Conservation (phyloP, 2,329 filamentous ascomycete genomes). For the Aspergillus sp. region DNA sequence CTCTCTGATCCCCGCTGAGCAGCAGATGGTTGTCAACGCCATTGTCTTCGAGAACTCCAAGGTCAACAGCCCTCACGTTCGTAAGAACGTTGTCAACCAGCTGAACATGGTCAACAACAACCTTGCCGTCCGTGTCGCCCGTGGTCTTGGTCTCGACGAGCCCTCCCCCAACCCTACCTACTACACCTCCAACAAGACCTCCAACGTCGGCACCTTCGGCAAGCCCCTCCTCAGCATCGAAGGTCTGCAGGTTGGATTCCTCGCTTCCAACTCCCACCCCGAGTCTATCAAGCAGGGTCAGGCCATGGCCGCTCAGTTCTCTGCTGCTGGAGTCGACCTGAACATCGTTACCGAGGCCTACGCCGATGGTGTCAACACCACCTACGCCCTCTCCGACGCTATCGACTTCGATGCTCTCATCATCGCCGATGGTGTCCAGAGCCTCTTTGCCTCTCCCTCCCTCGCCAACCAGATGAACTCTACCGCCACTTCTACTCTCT, state of each 20-base stretch:
- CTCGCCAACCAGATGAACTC: constrained; percentile 28
- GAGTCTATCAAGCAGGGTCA: constrained; percentile 63
- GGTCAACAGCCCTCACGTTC: constrained; percentile 58
- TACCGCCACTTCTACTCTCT: constrained; percentile 53
- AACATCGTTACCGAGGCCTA: constrained; percentile 63
- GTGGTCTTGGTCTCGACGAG: constrained; percentile 59
- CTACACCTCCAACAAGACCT: constrained; percentile 70
- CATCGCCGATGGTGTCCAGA: constrained; percentile 56
- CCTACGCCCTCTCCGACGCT: constrained; percentile 65
- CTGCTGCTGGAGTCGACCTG: constrained; percentile 53
- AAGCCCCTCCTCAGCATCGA: constrained; percentile 61
- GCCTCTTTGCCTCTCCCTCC: constrained; percentile 48
- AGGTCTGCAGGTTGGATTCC: constrained; percentile 64
- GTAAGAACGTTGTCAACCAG: constrained; percentile 66
- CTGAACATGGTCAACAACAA: constrained; percentile 70
- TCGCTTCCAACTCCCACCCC: constrained; percentile 51
- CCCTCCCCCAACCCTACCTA: constrained; percentile 63
- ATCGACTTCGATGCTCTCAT: constrained; percentile 51
- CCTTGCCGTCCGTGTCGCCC: constrained; percentile 64
- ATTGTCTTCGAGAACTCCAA: constrained; percentile 70
- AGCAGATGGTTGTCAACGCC: constrained; percentile 72
- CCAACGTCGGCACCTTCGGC: constrained; percentile 61
- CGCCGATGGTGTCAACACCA: constrained; percentile 57
- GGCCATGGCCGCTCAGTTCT: constrained; percentile 48
- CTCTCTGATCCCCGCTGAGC: constrained; percentile 64